Base-by-base conservation (phyloP, 306 rosid species). In the Datisca glomerata region DNA sequence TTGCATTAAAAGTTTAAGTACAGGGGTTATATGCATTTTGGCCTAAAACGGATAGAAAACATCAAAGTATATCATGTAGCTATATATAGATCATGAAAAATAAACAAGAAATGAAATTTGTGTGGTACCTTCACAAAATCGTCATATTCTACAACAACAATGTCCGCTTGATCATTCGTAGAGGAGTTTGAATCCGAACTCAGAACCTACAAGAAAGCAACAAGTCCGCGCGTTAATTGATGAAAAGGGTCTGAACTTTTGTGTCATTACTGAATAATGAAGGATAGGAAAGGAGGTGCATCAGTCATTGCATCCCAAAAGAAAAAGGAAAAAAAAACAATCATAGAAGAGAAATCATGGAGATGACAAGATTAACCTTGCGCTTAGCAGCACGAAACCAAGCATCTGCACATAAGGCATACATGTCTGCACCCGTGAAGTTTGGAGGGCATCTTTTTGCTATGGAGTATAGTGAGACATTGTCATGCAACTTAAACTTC, bases 371-470 rank as follows among this genome's bases (percentile, higher is more conserved):
- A 59, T 59, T 61, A 43, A 76, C 95, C 76, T 67, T 84, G 68
- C 93, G 75, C 55, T 84, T 89, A 49, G 95, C 98, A 21, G 98
- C 95, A 22, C 73, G 70, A 59, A 89, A 89, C 98, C 95, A 89
- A 45, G 98, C 93, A 42, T 84, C 98, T 8, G 93, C 91, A 73
- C 98, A 89, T 37, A 89, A 70, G 51, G 98, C 98, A 67, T 84
- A 89, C 86, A 80, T 80, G 63, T 84, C 98, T 41, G 95, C 95
- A 36, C 95, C 95, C 5, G 98, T 89, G 69, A 84, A 89, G 78
- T 75, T 84, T 41, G 79, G 76, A 3, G 86, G 93, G 51, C 93
- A 89, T 56, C 62, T 83, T 56, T 70, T 70, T 24, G 97, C 97
- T 41, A 87, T 77, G 10, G 91, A 47, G 55, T 69, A 67, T 22